Evolutionary conservation across 148 eudicot species (phyloP).

Genomic region (Bassia scoparia): DNA sequence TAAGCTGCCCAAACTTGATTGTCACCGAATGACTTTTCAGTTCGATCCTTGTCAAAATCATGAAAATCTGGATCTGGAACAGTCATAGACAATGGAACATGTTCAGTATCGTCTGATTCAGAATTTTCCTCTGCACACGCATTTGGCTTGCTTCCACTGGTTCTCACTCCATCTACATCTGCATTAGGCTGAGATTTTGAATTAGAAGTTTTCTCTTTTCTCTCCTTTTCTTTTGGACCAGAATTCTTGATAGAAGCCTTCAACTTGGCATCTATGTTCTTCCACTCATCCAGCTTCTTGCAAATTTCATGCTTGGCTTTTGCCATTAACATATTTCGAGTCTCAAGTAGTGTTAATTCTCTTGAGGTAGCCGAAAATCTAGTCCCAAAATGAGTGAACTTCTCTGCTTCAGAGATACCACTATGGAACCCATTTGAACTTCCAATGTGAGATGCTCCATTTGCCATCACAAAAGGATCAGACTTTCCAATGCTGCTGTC

Average conservation of each 20-base stretch:
- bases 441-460: conserved; percentile 16
- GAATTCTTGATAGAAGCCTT: conserved; percentile 18
- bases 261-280: conserved; percentile 7
- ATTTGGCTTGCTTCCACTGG: conserved; percentile 22
- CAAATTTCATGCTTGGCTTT: conserved; percentile 48
- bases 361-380: conserved; percentile 16
- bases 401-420: conserved; percentile 24
- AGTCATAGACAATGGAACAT: conserved; percentile 29
- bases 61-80: conserved; percentile 70
- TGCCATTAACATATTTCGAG: conserved; percentile 43
- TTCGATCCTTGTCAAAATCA: conserved; percentile 64
- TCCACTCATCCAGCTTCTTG: conserved; percentile 40
- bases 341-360: conserved; percentile 38
- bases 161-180: conserved; percentile 22
- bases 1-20: conserved; percentile 85
- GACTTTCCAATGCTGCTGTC: conserved; percentile 20
- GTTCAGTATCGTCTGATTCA: conserved; percentile 27
- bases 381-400: conserved; percentile 18
- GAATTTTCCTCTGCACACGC: conserved; percentile 5
- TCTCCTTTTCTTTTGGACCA: conserved; percentile 18
- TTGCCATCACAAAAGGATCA: conserved; percentile 21
- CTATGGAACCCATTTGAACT: conserved; percentile 14
- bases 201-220: conserved; percentile 13
- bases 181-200: conserved; percentile 16
- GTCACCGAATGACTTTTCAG: conserved; percentile 49